phyloP scores from a whole-genome alignment of 371 early-diverging fungal genomes.

The Circinella minor region DNA sequence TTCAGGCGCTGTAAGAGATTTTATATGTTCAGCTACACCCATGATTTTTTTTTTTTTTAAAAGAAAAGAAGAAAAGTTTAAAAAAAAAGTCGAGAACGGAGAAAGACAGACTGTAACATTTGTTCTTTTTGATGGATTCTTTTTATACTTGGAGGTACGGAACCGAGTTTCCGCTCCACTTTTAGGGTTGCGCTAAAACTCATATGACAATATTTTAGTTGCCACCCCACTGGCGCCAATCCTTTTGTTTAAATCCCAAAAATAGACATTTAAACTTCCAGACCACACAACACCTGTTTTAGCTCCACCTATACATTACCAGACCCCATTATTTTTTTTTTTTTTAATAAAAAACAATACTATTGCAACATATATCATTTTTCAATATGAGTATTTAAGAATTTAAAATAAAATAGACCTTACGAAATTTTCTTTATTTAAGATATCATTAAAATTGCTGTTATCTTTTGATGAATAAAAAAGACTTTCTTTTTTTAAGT shows the following conservation, averaged over 20 bases:
- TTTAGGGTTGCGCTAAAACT: neutral
- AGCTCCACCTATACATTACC: too few species aligned
- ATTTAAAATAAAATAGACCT: too few species aligned
- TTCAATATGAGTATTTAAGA: too few species aligned
- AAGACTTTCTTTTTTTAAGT: too few species aligned
- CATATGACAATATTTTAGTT: constrained; percentile 1
- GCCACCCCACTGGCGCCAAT: too few species aligned
- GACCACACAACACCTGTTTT: too few species aligned
- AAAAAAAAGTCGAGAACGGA: constrained; percentile 4
- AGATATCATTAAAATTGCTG: too few species aligned
- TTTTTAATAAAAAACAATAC: too few species aligned
- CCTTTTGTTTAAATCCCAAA: neutral
- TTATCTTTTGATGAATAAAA: too few species aligned
- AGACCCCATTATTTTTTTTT: too few species aligned
- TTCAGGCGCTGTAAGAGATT: constrained; percentile 9
- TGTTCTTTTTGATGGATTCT: neutral
- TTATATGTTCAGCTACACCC: constrained; percentile 11
- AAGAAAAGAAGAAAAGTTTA: neutral
- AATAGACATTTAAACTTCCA: neutral
- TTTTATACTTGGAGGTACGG: neutral
- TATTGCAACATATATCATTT: too few species aligned
- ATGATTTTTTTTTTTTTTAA: constrained; percentile 1
- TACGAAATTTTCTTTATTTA: too few species aligned
- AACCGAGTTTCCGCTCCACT: neutral
- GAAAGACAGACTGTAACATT: neutral